Base-by-base conservation (phyloP, 768 basidiomycete genomes). In the Tulasnella sp. region DNA sequence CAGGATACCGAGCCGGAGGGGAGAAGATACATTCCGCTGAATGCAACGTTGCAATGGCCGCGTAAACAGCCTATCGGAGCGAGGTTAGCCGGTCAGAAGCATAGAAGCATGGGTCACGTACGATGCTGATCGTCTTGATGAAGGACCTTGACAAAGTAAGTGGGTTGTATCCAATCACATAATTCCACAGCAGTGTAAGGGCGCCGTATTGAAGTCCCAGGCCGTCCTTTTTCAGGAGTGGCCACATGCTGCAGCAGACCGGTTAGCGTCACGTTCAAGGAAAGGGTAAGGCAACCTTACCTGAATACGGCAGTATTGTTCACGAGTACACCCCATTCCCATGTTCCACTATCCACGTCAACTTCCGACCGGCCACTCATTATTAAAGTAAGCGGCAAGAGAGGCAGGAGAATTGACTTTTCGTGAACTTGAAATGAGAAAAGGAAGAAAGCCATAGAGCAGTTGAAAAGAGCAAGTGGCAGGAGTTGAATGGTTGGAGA, bases 401-500 rank as follows among this genome's bases (percentile, higher is more conserved):
- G 73, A 2, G 92, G 90, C 1, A 97, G 66, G 15, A 96, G 67
- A 37, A 97, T 86, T 2, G 84, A 83, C 73, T 96, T 97, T 69
- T 97, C 93, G 68, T 96, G 93, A 36, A 93, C 92, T 65, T 96
- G 92, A 69, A 94, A 94, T 5, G 91, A 92, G 72, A 94, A 93
- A 31, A 97, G 73, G 72, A 94, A 97, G 76, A 97, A 96, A 7
- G 91, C 85, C 74, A 97, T 77, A 0, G 87, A 85, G 1, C 80
- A 82, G 6, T 80, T 82, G 59, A 91, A 76, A 25, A 96, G 74
- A 2, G 86, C 82, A 62, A 87, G 85, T 0, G 85, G 86, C 3
- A 97, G 74, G 1, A 98, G 72, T 0, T 80, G 75, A 21, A 85
- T 69, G 25, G 84, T 75, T 4, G 78, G 77, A 0, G 78, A 72